Evolutionary conservation across 495 filamentous ascomycete genomes (phyloP).

Genomic region (Penicillium simplicissimum): DNA sequence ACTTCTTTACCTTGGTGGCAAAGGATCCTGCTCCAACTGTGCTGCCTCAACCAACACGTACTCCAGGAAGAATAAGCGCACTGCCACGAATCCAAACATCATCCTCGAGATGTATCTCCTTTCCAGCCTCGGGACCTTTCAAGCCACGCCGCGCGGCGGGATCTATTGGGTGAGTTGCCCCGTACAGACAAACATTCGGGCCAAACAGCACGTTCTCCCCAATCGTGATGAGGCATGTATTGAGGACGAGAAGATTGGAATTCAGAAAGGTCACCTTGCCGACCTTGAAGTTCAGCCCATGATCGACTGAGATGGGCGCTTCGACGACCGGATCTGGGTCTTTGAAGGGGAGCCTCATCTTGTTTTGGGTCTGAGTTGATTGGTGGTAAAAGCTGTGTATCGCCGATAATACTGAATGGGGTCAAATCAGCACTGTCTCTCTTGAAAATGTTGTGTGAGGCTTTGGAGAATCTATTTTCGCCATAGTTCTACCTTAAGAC

Average conservation of each 20-base stretch:
- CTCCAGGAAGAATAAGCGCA: conserved; percentile 21
- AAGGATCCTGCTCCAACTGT: conserved; percentile 79
- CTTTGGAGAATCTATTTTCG: conserved; percentile 55
- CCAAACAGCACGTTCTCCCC: conserved; percentile 77
- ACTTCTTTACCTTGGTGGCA: conserved; percentile 69
- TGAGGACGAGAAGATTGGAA: conserved; percentile 70
- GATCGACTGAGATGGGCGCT: conserved; percentile 69
- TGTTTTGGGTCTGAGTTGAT: conserved; percentile 48
- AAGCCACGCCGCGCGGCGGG: conserved; percentile 66
- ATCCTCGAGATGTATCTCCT: conserved; percentile 73
- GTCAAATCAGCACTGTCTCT: not conserved
- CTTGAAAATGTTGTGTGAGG: no score
- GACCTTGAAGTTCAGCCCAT: conserved; percentile 69
- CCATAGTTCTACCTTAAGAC: conserved; percentile 64
- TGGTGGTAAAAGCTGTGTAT: conserved; percentile 62
- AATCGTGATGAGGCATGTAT: conserved; percentile 73
- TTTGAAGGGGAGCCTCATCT: conserved; percentile 57
- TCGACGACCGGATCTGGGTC: conserved; percentile 64
- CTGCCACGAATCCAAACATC: conserved; percentile 83
- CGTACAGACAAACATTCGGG: conserved; percentile 68
- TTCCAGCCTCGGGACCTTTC: conserved; percentile 70
- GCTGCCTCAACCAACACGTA: conserved; percentile 46
- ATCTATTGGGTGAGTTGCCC: conserved; percentile 72
- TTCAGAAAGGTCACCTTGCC: conserved; percentile 71
- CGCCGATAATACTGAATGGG: conserved; percentile 51